Conservation (phyloP, 2,329 filamentous ascomycete species). For the Sporothrix mexicana region DNA sequence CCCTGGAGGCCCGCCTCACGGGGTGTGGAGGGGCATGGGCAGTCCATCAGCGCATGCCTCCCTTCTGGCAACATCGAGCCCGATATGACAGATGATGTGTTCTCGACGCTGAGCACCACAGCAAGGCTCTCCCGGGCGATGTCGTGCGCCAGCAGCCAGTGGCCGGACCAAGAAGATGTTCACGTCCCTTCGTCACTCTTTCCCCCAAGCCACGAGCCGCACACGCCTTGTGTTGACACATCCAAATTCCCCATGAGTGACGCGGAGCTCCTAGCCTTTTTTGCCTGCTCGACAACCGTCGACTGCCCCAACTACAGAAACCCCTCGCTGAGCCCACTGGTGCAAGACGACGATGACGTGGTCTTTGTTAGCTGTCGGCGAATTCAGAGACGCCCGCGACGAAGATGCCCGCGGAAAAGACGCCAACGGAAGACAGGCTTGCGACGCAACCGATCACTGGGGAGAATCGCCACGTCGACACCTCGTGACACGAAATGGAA, state of each 20-base stretch:
- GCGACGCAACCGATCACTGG: not conserved
- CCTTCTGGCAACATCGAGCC: not conserved
- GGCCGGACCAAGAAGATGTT: not conserved
- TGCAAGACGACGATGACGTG: conserved; percentile 4
- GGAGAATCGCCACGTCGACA: conserved; percentile 2
- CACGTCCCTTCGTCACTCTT: not conserved
- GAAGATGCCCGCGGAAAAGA: too few relatives aligned
- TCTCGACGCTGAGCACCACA: not conserved
- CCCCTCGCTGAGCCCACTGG: not conserved
- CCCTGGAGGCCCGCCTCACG: not conserved
- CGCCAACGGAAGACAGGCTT: conserved; percentile 7
- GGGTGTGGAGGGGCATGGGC: not conserved
- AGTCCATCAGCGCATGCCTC: conserved; percentile 1
- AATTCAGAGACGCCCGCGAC: not conserved
- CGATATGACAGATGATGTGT: not conserved
- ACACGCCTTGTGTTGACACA: conserved; percentile 14
- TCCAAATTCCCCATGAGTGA: conserved; percentile 6
- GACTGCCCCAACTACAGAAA: not conserved
- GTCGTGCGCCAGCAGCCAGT: not conserved
- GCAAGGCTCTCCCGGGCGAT: not conserved
- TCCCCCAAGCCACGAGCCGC: not conserved
- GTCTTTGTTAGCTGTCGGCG: conserved; percentile 8
- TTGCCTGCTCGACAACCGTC: conserved; percentile 1
- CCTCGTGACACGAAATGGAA: conserved; percentile 4
- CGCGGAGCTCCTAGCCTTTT: conserved; percentile 1